phyloP scores from a whole-genome alignment of 371 early-diverging fungal genomes.

The Mortierella sp. region DNA sequence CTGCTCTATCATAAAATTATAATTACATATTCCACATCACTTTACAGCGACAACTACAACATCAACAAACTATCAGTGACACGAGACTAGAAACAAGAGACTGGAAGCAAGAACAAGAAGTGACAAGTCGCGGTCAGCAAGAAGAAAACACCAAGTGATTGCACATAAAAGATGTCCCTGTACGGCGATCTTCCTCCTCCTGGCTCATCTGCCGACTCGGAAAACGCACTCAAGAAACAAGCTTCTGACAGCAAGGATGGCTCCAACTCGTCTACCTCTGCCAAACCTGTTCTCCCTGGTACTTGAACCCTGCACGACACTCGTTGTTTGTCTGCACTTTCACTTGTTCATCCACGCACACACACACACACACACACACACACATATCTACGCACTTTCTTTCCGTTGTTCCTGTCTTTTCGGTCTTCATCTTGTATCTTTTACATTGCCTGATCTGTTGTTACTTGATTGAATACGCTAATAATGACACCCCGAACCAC shows the following conservation, averaged over 20 bases:
- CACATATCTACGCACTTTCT: neutral
- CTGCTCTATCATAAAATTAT: too few relatives aligned
- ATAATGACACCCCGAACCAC: constrained; percentile 4
- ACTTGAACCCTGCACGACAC: constrained; percentile 15
- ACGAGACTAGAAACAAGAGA: too few relatives aligned
- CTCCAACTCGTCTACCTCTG: constrained; percentile 1
- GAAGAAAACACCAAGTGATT: neutral
- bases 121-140: too few relatives aligned
- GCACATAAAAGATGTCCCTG: constrained; percentile 37
- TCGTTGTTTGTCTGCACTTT: neutral
- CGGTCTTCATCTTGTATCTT: neutral
- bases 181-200: constrained; percentile 55
- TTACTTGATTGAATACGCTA: constrained; percentile 5
- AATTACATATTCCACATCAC: too few relatives aligned
- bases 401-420: neutral
- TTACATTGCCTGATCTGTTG: neutral
- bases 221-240: constrained; percentile 11
- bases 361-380: neutral
- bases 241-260: constrained; percentile 14
- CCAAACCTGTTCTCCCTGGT: constrained; percentile 51
- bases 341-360: neutral
- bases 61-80: too few relatives aligned
- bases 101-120: too few relatives aligned
- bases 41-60: too few relatives aligned
- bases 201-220: constrained; percentile 12